Evolutionary conservation across 129 eudicot genomes (phyloP).

Genomic region (Pseudognaphalium luteoalbum): DNA sequence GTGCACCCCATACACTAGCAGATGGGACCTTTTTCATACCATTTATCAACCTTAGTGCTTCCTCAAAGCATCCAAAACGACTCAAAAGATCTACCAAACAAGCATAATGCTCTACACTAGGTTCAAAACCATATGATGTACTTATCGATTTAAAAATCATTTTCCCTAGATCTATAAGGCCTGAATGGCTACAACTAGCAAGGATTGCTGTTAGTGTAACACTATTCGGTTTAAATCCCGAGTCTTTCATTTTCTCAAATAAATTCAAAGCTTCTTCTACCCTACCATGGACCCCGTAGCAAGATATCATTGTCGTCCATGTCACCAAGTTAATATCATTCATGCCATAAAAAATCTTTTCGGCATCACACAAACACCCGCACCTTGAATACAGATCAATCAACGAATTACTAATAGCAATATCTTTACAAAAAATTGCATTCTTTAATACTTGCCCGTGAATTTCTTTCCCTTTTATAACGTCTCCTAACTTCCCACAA

Average conservation of each 20-base stretch:
- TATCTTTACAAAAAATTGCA: conserved; percentile 18
- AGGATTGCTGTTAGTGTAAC: conserved; percentile 46
- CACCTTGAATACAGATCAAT: conserved; percentile 46
- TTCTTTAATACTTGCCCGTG: conserved; percentile 43
- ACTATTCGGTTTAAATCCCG: conserved; percentile 42
- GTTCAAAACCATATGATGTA: conserved; percentile 34
- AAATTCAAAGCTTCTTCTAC: conserved; percentile 38
- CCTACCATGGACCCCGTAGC: conserved; percentile 48
- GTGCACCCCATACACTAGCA: conserved; percentile 51
- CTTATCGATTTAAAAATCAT: conserved; percentile 39
- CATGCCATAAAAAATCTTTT: conserved; percentile 30
- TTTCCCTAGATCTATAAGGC: conserved; percentile 38
- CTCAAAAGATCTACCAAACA: conserved; percentile 47
- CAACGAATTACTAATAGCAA: conserved; percentile 35
- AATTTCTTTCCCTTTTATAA: conserved; percentile 48
- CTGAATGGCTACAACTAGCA: conserved; percentile 52
- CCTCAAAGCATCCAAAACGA: conserved; percentile 43
- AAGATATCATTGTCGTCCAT: conserved; percentile 51
- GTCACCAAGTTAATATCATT: conserved; percentile 36
- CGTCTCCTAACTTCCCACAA: conserved; percentile 46
- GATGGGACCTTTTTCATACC: conserved; percentile 32
- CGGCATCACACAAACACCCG: conserved; percentile 39
- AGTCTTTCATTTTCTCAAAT: conserved; percentile 36
- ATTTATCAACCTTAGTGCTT: conserved; percentile 36
- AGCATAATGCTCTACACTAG: conserved; percentile 42